A percentile compares a stretch with the other conserved stretches of the same genome.
These are phyloP conservation scores for Scutellaria galericulata DNA, from an alignment of 257 asterid genomes.

Conservation along the genomic window DNA sequence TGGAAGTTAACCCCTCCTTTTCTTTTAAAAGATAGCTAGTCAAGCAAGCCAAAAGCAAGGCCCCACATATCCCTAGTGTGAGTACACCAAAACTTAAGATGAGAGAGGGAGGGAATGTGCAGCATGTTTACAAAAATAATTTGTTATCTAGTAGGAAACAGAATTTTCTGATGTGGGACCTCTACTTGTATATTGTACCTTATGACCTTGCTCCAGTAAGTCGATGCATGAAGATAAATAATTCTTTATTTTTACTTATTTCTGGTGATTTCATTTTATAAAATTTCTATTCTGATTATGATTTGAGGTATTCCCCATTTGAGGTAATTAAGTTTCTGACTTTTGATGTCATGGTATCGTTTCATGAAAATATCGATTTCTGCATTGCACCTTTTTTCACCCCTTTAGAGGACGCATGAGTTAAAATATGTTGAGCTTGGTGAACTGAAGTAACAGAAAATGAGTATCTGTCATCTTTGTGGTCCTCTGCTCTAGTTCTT, in stretches of 20 bases:
- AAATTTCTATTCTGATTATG: conserved; percentile 8
- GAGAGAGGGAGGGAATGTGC: background rate
- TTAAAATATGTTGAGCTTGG: conserved; percentile 22
- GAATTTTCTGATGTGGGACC: conserved; percentile 30
- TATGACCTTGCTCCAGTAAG: conserved; percentile 7
- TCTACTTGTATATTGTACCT: background rate
- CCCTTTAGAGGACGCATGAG: conserved; percentile 19
- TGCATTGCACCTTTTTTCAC: background rate
- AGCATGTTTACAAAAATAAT: conserved; percentile 4
- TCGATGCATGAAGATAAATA: conserved; percentile 12
- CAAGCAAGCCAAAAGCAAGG: conserved; percentile 25
- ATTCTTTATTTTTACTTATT: conserved; percentile 16
- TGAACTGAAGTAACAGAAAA: conserved; percentile 25
- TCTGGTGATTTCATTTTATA: conserved; percentile 3
- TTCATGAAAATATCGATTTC: conserved; percentile 18
- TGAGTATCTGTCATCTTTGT: conserved; percentile 10
- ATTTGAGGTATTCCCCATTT: conserved; percentile 7
- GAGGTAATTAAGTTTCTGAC: conserved; percentile 21
- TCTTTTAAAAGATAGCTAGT: conserved; percentile 7
- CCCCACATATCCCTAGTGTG: conserved; percentile 12
- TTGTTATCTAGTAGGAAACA: conserved; percentile 17
- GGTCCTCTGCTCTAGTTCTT: conserved; percentile 19
- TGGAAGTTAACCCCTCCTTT: background rate
- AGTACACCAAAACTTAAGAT: conserved; percentile 23
- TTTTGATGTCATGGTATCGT: conserved; percentile 9